A percentile compares a stretch with the other conserved stretches of the same genome.
Evolutionary conservation across 1,139 yeast genomes (phyloP).

Genomic region (Kodamaea derodonti): DNA sequence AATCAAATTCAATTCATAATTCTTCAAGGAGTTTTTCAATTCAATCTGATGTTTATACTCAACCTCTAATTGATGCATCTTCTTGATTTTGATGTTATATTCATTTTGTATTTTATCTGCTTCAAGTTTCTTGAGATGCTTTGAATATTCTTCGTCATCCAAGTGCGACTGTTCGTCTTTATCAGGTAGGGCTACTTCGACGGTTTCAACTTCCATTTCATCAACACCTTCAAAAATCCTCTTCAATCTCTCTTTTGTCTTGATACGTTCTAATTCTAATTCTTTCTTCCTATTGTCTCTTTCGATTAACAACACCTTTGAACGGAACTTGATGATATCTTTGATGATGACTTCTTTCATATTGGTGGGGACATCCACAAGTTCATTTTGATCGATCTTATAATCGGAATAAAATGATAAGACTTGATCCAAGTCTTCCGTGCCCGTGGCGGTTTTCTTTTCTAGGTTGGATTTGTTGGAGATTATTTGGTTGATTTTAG

Average conservation of each 20-base stretch:
- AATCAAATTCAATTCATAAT: constrained; percentile 32
- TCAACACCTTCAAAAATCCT: constrained; percentile 45
- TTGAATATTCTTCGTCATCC: constrained; percentile 34
- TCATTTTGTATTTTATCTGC: constrained; percentile 16
- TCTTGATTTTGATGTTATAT: constrained; percentile 16
- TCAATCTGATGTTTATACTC: constrained; percentile 16
- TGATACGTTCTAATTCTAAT: constrained; percentile 46
- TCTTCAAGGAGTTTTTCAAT: constrained; percentile 16
- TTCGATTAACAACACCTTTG: constrained; percentile 57
- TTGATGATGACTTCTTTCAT: constrained; percentile 54
- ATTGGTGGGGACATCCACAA: constrained; percentile 60
- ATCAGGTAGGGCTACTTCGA: background rate
- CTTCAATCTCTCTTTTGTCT: constrained; percentile 49
- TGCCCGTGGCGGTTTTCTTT: constrained; percentile 19
- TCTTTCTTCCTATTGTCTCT: constrained; percentile 52
- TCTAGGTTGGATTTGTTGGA: constrained; percentile 19
- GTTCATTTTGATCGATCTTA: constrained; percentile 55
- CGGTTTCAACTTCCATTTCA: constrained; percentile 2
- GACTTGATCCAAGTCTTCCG: constrained; percentile 35
- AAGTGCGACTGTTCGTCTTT: constrained; percentile 24
- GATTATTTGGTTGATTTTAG: constrained; percentile 14
- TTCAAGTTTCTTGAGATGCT: constrained; percentile 16
- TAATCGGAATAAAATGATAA: constrained; percentile 40
- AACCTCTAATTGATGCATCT: constrained; percentile 17
- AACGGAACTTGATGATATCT: constrained; percentile 60